Percentiles rank a stretch among this genome's conserved stretches.
Evolutionary conservation across 345 rosid genomes (phyloP).

Genomic region (Mercurialis annua): DNA sequence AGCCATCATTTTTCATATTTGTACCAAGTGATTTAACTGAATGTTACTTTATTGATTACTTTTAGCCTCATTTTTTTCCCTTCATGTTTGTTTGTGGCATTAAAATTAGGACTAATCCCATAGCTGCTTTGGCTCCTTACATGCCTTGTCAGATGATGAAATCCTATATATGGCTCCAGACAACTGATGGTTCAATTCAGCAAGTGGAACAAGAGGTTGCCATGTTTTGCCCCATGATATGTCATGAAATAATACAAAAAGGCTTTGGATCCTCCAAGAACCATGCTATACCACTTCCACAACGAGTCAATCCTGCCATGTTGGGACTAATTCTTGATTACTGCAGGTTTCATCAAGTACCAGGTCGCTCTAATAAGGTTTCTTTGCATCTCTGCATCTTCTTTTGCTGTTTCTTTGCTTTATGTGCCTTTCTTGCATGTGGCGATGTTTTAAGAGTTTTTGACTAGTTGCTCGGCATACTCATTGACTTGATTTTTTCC

Average conservation of each 20-base stretch:
- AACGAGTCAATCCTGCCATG: constrained; percentile 69
- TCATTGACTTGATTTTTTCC: background rate
- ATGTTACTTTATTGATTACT: no score
- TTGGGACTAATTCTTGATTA: constrained; percentile 81
- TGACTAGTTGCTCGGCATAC: background rate
- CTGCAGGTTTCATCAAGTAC: constrained; percentile 87
- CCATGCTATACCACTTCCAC: constrained; percentile 75
- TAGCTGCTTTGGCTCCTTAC: background rate
- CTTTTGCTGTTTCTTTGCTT: background rate
- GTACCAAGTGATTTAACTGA: no score
- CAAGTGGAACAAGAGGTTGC: constrained; percentile 36
- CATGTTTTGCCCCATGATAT: constrained; percentile 31
- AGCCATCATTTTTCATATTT: no score
- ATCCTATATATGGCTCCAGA: constrained; percentile 30
- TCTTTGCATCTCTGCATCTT: constrained; percentile 2
- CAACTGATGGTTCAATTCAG: constrained; percentile 28
- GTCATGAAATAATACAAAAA: constrained; percentile 33
- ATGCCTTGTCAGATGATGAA: constrained; percentile 29
- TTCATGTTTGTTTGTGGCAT: background rate
- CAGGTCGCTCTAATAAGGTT: constrained; percentile 82
- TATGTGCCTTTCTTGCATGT: background rate
- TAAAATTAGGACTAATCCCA: background rate
- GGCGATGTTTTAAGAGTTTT: background rate
- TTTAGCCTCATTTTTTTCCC: background rate
- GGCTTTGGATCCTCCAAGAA: constrained; percentile 85